Evolutionary conservation across 2,329 filamentous ascomycete genomes (phyloP), one percentile per base, ranked within the genome.

Genomic region (Pseudogymnoascus sp.): DNA sequence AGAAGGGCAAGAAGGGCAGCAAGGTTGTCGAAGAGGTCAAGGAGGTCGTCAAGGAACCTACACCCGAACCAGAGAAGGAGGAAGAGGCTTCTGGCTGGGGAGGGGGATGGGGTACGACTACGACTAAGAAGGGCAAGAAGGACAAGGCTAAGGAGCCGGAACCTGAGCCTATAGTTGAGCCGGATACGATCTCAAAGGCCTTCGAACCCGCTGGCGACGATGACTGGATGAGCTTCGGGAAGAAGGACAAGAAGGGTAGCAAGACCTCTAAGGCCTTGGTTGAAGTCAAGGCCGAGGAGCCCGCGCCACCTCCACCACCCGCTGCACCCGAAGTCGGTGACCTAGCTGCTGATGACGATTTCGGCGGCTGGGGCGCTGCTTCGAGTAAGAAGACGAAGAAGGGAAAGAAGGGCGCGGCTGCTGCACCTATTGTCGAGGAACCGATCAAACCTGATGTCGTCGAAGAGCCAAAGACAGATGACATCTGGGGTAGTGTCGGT

Each of bases 381-480:
- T 44, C 68, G 5, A 35, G 18, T 11, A 71, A 69, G 40, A 71
- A 69, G 37, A 21, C 21, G 21, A 71, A 69, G 64, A 66, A 66
- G 38, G 62, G 60, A 28, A 70, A 70, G 59, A 64, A 47, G 25
- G 71, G 44, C 23, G 64, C 60, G 14, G 66, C 66, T 6, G 33
- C 64, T 18, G 67, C 68, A 23, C 63, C 67, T 33, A 63, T 68
- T 25, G 60, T 63, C 11, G 68, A 71, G 14, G 67, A 69, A 21
- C 25, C 76, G 6, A 76, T 77, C 67, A 73, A 74, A 63, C 78
- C 79, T n/a, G 78, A 78, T 65, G 75, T 72, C 23, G 74, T 82
- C 6, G 78, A 82, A 63, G 80, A 82, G 68, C 77, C 79, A 1
- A 78, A 78, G 63, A 73, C 73, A 14, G 78, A 79, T 28, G 75